These are phyloP conservation scores for Pharus latifolius DNA, from an alignment of 176 grass and related monocot genomes.

Conservation along the genomic window DNA sequence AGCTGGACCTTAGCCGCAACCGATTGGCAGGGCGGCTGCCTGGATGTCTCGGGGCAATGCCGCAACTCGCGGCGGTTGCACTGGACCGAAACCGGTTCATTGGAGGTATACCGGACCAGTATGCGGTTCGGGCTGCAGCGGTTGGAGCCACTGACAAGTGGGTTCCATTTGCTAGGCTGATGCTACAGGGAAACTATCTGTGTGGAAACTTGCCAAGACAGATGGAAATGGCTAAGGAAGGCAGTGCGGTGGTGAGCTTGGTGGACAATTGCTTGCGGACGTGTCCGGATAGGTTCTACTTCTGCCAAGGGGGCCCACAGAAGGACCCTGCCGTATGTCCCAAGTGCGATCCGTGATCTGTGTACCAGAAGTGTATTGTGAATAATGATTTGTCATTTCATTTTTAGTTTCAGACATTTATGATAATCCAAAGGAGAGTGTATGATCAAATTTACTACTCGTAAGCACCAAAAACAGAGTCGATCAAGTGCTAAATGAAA, in stretches of 20 bases:
- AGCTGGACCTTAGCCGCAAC: constrained; percentile 44
- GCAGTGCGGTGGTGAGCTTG: constrained; percentile 19
- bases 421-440: background rate
- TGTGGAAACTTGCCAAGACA: constrained; percentile 26
- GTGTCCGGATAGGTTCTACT: constrained; percentile 31
- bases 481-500: no score
- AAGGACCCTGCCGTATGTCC: constrained; percentile 27
- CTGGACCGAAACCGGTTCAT: constrained; percentile 54
- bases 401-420: background rate
- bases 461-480: no score
- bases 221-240: constrained; percentile 33
- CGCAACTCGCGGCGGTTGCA: constrained; percentile 21
- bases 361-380: constrained; percentile 2
- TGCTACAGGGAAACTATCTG: constrained; percentile 38
- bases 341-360: constrained; percentile 14
- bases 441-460: no score
- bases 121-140: constrained; percentile 28
- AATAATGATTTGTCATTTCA: background rate
- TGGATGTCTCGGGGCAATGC: constrained; percentile 17
- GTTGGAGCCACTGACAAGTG: background rate
- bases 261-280: constrained; percentile 43
- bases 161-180: constrained; percentile 34
- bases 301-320: constrained; percentile 45
- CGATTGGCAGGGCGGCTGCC: constrained; percentile 23
- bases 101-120: constrained; percentile 27